Base-by-base conservation (phyloP, 2,329 filamentous ascomycete genomes). In the Ascocoryne sarcoides region DNA sequence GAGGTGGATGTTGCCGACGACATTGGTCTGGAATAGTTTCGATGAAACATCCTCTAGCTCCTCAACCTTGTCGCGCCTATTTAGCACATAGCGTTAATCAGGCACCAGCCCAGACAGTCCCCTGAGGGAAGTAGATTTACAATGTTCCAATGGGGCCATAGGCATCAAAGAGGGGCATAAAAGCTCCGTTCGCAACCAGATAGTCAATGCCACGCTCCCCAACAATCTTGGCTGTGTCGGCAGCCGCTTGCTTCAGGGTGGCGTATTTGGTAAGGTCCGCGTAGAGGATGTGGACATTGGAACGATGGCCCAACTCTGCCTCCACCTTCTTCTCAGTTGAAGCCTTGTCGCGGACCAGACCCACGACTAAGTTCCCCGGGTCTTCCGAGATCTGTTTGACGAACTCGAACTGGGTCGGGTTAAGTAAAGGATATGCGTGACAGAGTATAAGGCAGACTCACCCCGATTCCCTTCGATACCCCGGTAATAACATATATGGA, bases 1-100 rank as follows among this genome's bases (percentile, higher is more conserved):
- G 0, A 75, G 62, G 42, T 77, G 65, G 42, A 77, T 59, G 40
- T 69, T 65, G 36, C 65, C 71, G n/a, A 73, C 37, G 12, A 70
- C 66, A 41, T 79, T 79, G 49, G 61, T 58, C 3, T 66, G 54
- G 49, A 69, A 68, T 1, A 43, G 16, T 7, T 55, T 20, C 2
- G 48, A 23, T 2, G 66, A 40, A 2, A 61, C 58, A 10, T 62
- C 44, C 10, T 67, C 62, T 10, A 70, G 49, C 3, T 47, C 49
- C 4, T 62, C 55, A 2, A 55, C 56, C 31, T 46, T 36, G 14
- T 40, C 20, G 46, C 46, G 39, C 31, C 48, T 50, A 36, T 51
- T 19, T 30, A 41, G 41, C 39, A 45, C 48, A 38, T 42, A 43
- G 30, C 32, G 35, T 15, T 30, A 39, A 39, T 33, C 38, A 15